Evolutionary conservation across 768 basidiomycete genomes (phyloP).

Genomic region (Lentinula sp.): DNA sequence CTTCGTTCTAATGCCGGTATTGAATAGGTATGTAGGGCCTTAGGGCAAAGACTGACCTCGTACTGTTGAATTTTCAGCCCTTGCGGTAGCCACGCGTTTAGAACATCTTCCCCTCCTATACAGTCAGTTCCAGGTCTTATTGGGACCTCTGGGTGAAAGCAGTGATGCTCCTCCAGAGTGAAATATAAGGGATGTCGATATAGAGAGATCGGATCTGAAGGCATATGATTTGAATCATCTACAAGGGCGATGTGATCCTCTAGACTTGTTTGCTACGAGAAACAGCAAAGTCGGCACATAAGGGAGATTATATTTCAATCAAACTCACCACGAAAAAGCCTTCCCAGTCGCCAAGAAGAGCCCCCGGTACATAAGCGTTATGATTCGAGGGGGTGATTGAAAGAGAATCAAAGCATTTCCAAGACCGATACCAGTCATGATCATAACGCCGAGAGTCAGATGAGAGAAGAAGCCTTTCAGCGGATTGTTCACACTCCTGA

Average conservation of each 20-base stretch:
- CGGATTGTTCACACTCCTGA: neutral
- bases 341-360: slow-evolving; percentile 38
- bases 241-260: slow-evolving; percentile 15
- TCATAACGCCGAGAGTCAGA: slow-evolving; percentile 29
- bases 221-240: slow-evolving; percentile 16
- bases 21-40: neutral
- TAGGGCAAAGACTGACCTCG: slow-evolving; percentile 20
- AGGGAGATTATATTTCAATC: slow-evolving; percentile 1
- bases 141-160: slow-evolving; percentile 30
- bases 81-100: slow-evolving; percentile 44
- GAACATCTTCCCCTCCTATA: slow-evolving; percentile 34
- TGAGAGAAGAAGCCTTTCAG: neutral
- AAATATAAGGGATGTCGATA: slow-evolving; percentile 33
- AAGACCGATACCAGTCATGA: slow-evolving; percentile 42
- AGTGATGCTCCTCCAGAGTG: slow-evolving; percentile 41
- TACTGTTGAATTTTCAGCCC: slow-evolving; percentile 24
- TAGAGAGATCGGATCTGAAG: slow-evolving; percentile 13
- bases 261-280: slow-evolving; percentile 14
- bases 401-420: slow-evolving; percentile 34
- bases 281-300: neutral
- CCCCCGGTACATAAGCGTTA: slow-evolving; percentile 35
- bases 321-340: slow-evolving; percentile 38
- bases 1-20: slow-evolving; percentile 25
- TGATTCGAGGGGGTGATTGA: slow-evolving; percentile 31
- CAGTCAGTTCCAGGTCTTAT: slow-evolving; percentile 27